These are phyloP conservation scores for Myxozyma vanderwaltii DNA, from an alignment of 805 yeast genomes.

Conservation along the genomic window DNA sequence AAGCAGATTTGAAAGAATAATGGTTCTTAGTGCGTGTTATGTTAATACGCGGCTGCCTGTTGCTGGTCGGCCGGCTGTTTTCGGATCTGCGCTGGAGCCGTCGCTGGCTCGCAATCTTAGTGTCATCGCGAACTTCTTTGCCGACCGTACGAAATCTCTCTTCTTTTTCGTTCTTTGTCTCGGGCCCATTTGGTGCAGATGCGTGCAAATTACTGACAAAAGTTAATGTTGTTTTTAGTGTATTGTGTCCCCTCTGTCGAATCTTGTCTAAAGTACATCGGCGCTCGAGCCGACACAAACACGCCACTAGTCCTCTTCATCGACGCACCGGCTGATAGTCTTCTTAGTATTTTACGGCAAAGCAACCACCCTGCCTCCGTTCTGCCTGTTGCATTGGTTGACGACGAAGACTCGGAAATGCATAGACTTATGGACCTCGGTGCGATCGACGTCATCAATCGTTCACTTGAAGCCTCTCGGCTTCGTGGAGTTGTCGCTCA, in stretches of 20 bases:
- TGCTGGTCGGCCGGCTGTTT: conserved; percentile 1
- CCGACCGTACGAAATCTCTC: conserved; percentile 3
- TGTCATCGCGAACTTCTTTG: background rate
- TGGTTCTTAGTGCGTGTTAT: conserved; percentile 17
- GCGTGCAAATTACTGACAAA: no score
- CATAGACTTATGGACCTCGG: conserved; percentile 11
- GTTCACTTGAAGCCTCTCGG: conserved; percentile 4
- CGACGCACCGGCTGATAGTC: conserved; percentile 6
- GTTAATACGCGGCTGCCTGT: conserved; percentile 6
- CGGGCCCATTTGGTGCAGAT: no score
- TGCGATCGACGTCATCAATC: conserved; percentile 24
- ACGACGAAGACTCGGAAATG: conserved; percentile 22
- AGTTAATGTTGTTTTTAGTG: conserved; percentile 1
- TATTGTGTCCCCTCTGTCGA: conserved; percentile 8
- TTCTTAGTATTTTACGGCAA: background rate
- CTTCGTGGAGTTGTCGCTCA: conserved; percentile 18
- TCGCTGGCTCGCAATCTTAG: conserved; percentile 2
- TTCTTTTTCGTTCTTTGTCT: background rate
- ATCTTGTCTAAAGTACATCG: conserved; percentile 10
- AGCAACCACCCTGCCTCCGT: background rate
- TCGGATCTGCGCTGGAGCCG: background rate
- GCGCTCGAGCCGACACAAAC: background rate
- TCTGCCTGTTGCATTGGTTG: conserved; percentile 24
- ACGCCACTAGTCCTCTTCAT: conserved; percentile 24
- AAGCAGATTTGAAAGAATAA: background rate